Evolutionary conservation across 345 rosid species (phyloP).

Genomic region (Combretum micranthum): DNA sequence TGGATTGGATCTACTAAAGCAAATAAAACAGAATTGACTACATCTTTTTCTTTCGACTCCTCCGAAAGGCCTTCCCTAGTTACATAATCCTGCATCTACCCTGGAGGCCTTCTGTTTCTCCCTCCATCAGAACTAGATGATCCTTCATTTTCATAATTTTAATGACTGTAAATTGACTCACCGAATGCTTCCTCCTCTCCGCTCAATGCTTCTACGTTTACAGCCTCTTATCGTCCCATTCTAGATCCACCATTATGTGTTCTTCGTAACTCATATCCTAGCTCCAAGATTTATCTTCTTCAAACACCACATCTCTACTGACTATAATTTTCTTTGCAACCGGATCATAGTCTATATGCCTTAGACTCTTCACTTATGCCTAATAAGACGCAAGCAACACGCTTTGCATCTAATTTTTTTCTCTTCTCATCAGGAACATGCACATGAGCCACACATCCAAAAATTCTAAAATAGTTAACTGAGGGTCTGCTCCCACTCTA

Average conservation of each 20-base stretch:
- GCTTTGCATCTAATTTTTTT: conserved; percentile 3
- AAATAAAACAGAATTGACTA: neutral
- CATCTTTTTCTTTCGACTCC: no score
- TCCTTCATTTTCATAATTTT: no score
- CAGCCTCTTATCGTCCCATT: neutral
- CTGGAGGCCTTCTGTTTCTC: no score
- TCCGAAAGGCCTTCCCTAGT: no score
- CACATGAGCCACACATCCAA: neutral
- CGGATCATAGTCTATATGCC: neutral
- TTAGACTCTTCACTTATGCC: neutral
- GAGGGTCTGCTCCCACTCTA: neutral
- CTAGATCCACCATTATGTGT: no score
- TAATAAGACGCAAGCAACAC: neutral
- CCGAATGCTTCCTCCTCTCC: no score
- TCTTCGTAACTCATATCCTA: no score
- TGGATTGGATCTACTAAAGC: neutral
- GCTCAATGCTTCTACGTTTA: no score
- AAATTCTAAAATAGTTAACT: conserved; percentile 1
- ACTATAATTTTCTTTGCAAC: neutral
- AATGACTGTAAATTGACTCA: no score
- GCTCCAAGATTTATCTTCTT: neutral
- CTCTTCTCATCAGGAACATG: neutral
- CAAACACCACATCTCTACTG: no score
- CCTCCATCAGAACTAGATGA: no score
- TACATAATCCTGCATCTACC: no score